Evolutionary conservation across 495 filamentous ascomycete species (phyloP).

Genomic region (Cercophora samala): DNA sequence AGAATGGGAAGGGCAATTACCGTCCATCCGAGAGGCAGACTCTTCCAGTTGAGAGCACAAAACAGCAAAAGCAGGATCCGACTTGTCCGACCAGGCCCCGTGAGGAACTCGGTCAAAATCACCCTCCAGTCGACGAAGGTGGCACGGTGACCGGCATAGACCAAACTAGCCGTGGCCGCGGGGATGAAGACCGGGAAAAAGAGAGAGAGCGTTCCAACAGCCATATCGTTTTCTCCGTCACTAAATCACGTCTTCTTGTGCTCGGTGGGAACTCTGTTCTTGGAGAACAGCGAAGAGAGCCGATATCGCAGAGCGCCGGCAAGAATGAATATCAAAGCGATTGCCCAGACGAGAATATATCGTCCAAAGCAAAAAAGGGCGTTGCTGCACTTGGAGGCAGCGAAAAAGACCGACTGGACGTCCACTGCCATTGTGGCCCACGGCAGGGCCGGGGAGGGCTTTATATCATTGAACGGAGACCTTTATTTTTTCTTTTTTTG

Average conservation of each 20-base stretch:
- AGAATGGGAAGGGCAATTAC: conserved; percentile 39
- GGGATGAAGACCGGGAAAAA: conserved; percentile 40
- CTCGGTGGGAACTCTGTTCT: not conserved
- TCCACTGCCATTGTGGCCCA: conserved; percentile 10
- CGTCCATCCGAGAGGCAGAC: conserved; percentile 72
- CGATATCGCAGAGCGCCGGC: conserved; percentile 30
- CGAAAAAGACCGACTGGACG: not conserved
- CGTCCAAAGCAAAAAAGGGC: conserved; percentile 41
- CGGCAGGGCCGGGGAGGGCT: conserved; percentile 12
- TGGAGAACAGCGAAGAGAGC: conserved; percentile 1
- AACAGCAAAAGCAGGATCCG: conserved; percentile 51
- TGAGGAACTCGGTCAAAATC: conserved; percentile 42
- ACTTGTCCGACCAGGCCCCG: conserved; percentile 47
- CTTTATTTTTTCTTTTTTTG: too few species aligned
- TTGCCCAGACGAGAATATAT: conserved; percentile 39
- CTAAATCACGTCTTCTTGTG: not conserved
- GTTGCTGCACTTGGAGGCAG: conserved; percentile 33
- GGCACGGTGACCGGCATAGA: conserved; percentile 41
- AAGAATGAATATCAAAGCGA: conserved; percentile 35
- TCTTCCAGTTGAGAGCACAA: conserved; percentile 64
- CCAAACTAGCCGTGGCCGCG: conserved; percentile 33
- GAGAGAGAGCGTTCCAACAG: conserved; percentile 36
- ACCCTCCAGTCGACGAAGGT: conserved; percentile 34
- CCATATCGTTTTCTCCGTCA: conserved; percentile 35
- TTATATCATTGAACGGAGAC: not conserved